Evolutionary conservation across 305 asterid species (phyloP).

Genomic region (Fraxinus platypoda): DNA sequence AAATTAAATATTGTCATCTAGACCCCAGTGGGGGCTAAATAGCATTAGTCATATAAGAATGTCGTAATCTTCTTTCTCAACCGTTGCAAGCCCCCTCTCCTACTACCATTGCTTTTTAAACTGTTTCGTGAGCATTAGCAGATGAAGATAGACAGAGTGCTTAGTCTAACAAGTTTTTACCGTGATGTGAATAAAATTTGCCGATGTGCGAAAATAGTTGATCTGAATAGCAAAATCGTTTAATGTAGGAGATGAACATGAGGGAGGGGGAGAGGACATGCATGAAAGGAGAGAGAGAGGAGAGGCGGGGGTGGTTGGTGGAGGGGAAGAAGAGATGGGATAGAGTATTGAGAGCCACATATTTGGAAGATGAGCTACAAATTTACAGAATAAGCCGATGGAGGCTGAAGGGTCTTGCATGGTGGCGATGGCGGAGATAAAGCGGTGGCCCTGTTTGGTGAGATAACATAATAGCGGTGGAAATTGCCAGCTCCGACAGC

Average conservation of each 20-base stretch:
- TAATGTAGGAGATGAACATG: background rate
- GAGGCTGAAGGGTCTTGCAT: conserved; percentile 38
- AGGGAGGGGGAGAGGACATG: conserved; percentile 30
- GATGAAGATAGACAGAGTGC: no score
- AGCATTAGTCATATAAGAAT: no score
- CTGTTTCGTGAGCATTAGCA: background rate
- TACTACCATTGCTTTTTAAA: no score
- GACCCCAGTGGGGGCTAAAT: no score
- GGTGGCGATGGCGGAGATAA: conserved; percentile 57
- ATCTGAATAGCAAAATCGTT: background rate
- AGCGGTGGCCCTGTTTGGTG: conserved; percentile 74
- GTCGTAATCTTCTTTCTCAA: no score
- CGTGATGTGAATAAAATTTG: background rate
- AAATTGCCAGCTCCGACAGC: no score
- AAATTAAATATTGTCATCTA: no score
- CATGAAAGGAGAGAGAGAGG: conserved; percentile 65
- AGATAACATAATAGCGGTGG: conserved; percentile 33
- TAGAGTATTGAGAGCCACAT: conserved; percentile 69
- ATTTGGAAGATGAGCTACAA: conserved; percentile 70
- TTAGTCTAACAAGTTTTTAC: background rate
- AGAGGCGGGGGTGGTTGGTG: conserved; percentile 46
- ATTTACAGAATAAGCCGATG: conserved; percentile 58
- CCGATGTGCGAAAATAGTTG: background rate
- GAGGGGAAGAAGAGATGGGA: conserved; percentile 73
- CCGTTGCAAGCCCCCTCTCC: no score